Evolutionary conservation across 139 green algal species (phyloP).

Genomic region (Cymbomonas tetramitiformis): DNA sequence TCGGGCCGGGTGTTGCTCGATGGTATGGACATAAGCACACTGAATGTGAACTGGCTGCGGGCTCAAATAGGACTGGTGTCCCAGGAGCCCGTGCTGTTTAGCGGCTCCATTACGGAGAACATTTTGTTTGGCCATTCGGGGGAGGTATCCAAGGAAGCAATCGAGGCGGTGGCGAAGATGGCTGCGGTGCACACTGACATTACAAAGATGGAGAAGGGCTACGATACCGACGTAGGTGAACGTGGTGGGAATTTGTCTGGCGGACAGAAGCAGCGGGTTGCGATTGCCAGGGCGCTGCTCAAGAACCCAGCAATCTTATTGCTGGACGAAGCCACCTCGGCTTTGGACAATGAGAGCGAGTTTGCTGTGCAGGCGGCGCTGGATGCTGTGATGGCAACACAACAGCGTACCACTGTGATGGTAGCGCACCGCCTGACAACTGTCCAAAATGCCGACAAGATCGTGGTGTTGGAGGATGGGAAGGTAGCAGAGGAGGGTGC

Average conservation of each 20-base stretch:
- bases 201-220: constrained; percentile 69
- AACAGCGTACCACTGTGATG: constrained; percentile 30
- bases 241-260: constrained; percentile 72
- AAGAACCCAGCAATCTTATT: constrained; percentile 39
- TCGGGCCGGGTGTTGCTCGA: constrained; percentile 51
- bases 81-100: constrained; percentile 75
- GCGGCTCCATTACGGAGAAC: constrained; percentile 70
- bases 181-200: constrained; percentile 63
- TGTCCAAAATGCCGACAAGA: constrained; percentile 50
- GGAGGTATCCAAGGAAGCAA: background rate
- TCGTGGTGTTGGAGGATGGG: constrained; percentile 42
- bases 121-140: constrained; percentile 52
- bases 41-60: constrained; percentile 48
- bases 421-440: constrained; percentile 77
- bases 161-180: constrained; percentile 17
- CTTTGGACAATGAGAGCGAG: constrained; percentile 30
- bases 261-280: constrained; percentile 76
- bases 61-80: constrained; percentile 37
- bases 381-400: background rate
- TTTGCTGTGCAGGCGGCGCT: constrained; percentile 11
- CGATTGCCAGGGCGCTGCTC: constrained; percentile 60
- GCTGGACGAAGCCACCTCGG: constrained; percentile 34
- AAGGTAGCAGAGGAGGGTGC: constrained; percentile 39
- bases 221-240: constrained; percentile 80
- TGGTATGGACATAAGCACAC: constrained; percentile 45